These are phyloP conservation scores for Candida arabinofermentans DNA, from an alignment of 805 yeast genomes.

Conservation along the genomic window DNA sequence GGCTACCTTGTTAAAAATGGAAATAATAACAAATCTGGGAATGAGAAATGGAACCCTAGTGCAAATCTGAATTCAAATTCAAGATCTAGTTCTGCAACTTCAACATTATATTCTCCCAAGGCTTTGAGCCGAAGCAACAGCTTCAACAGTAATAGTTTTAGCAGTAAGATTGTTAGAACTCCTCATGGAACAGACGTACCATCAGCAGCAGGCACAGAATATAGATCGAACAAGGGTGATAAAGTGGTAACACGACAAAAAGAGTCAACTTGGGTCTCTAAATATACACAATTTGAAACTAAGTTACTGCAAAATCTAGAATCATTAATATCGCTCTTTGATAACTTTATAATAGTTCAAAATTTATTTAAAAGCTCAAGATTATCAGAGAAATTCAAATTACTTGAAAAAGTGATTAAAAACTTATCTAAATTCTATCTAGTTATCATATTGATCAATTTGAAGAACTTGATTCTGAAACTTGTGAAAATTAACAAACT, in stretches of 20 bases:
- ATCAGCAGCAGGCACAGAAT: too few species aligned
- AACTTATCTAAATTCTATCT: constrained; percentile 27
- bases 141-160: background rate
- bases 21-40: background rate
- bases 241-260: background rate
- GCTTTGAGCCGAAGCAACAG: constrained; percentile 10
- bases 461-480: constrained; percentile 21
- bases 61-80: background rate
- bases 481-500: constrained; percentile 22
- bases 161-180: background rate
- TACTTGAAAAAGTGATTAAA: constrained; percentile 14
- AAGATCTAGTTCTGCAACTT: constrained; percentile 6
- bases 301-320: constrained; percentile 19
- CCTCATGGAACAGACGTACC: too few species aligned
- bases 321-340: constrained; percentile 23
- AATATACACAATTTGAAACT: constrained; percentile 18
- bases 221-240: too few species aligned
- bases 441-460: constrained; percentile 25
- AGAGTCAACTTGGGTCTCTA: constrained; percentile 5
- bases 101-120: constrained; percentile 18
- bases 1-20: constrained; percentile 3
- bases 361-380: constrained; percentile 18
- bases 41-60: background rate
- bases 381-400: constrained; percentile 9
- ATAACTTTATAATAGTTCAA: constrained; percentile 27